Base-by-base conservation (phyloP, 1,139 yeast genomes). In the Zygosaccharomyces sapae region DNA sequence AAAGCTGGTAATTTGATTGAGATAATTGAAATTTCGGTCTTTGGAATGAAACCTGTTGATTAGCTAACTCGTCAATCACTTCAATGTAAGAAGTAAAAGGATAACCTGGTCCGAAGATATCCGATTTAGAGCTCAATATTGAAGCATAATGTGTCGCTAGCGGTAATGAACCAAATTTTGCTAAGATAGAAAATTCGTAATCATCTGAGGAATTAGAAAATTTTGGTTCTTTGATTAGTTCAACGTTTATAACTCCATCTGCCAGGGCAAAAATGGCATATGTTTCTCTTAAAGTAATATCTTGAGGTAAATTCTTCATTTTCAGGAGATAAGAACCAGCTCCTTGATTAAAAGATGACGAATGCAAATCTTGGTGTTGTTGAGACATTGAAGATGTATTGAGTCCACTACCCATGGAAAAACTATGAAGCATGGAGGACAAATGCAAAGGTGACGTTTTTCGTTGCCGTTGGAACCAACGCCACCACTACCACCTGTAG, bases 251-350 rank as follows among this genome's bases (percentile, higher is more conserved):
- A 55, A 84, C 87, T 57, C 87, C 95, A 48, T 77, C 73, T 13
- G 95, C 95, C 55, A 90, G 74, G 5, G 96, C 78, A 63, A 90
- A 90, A 29, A 90, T 74, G 31, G 86, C 73, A 37, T 80, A 74
- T 16, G 92, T 84, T 66, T 90, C 97, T 61, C 96, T 79, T 27
- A 74, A 65, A 3, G 90, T 69, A 39, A 89, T 70, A 63, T 89
- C 95, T 6, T 72, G 63, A 1, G 97, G 97, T 18, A 88, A 66
- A 59, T 84, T 83, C 50, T 72, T 72, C 37, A 83, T 52, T 46
- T 58, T 63, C 36, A 70, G 49, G 18, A 66, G 53, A 44, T 62
- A 68, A 8, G 57, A 54, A 12, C 59, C 59, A 16, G 41, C 31
- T 16, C 41, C 41, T 35, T 49, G 51, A 10, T 43, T 42, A 25